Base-by-base conservation (phyloP, 805 yeast genomes). In the Hanseniaspora taiwanica region DNA sequence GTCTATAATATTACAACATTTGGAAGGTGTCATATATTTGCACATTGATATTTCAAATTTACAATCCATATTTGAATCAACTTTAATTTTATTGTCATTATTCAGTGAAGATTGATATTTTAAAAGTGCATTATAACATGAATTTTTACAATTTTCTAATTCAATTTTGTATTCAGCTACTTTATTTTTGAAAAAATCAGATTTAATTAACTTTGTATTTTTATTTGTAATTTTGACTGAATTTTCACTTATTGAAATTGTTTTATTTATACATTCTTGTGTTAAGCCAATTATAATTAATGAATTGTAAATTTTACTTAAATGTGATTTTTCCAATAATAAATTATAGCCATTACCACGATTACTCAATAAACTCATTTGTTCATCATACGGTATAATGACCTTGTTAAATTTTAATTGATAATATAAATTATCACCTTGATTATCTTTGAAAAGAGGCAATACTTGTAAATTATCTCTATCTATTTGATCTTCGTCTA, bases 301-400 rank as follows among this genome's bases (percentile, higher is more conserved):
- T 55, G 81, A 76, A 54, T 76, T 81, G 55, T 76, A 82, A 46
- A 76, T 71, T 52, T 81, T 62, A n/a, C 82, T 81, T 1, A 81
- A 81, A 2, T 81, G 81, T 33, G 76, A 62, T 42, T 81, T 64
- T 18, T 78, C 72, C 55, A 76, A 81, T 48, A 76, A 72, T 46
- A 76, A 63, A 44, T 71, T 76, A 51, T 76, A 76, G 2, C 82
- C 83, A 42, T 67, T 65, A 21, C 82, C 81, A 42, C 72, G 59
- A n/a, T 59, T 52, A 54, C 63, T 69, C 39, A 67, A 63, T 14
- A 55, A 47, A 7, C 64, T 67, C 17, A 46, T 48, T 29, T 29
- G 9, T 29, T 16, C 18, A 16, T 12, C n/a, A 20, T 18, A 20
- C 3, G 74, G 68, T 8, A 76, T 65, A 39, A 64, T 71, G 44